phyloP scores from a whole-genome alignment of 2,329 filamentous ascomycete species.

The Leptographium wingfieldii region DNA sequence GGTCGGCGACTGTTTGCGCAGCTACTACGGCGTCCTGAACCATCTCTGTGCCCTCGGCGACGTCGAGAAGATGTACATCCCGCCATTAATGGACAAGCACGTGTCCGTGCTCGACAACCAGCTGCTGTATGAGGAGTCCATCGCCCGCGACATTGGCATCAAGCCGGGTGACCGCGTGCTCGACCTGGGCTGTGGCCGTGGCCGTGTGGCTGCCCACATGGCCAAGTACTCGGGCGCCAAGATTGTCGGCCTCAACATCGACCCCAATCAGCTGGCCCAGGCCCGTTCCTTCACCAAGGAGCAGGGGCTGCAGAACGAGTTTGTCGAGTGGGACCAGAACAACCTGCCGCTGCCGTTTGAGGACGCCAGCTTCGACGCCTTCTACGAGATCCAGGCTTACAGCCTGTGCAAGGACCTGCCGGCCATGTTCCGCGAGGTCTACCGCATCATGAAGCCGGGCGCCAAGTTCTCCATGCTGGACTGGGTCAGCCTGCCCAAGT shows the following conservation, averaged over 20 bases:
- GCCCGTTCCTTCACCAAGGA: constrained; percentile 30
- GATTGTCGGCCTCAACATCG: constrained; percentile 40
- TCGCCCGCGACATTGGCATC: constrained; percentile 33
- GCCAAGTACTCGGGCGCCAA: constrained; percentile 31
- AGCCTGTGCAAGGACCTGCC: constrained; percentile 37
- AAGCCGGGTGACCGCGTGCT: constrained; percentile 32
- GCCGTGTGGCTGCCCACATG: constrained; percentile 41
- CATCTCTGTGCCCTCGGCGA: constrained; percentile 41
- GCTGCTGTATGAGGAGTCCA: constrained; percentile 37
- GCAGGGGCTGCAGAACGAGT: constrained; percentile 31
- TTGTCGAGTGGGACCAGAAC: constrained; percentile 39
- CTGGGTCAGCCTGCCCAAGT: constrained; percentile 39
- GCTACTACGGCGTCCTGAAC: constrained; percentile 42
- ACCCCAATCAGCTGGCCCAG: constrained; percentile 37
- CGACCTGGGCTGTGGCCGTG: constrained; percentile 40
- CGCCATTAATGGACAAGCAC: constrained; percentile 37
- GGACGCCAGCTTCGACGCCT: constrained; percentile 35
- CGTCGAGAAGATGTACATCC: constrained; percentile 47
- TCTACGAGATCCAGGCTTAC: constrained; percentile 45
- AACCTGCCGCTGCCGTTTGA: constrained; percentile 36
- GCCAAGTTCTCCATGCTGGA: constrained; percentile 37
- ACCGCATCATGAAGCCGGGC: constrained; percentile 36
- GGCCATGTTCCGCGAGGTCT: constrained; percentile 34
- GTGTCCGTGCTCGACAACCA: constrained; percentile 38
- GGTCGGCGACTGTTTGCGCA: constrained; percentile 36